Evolutionary conservation across 1,139 yeast genomes (phyloP).

Genomic region (Suhomyces guaymorum): DNA sequence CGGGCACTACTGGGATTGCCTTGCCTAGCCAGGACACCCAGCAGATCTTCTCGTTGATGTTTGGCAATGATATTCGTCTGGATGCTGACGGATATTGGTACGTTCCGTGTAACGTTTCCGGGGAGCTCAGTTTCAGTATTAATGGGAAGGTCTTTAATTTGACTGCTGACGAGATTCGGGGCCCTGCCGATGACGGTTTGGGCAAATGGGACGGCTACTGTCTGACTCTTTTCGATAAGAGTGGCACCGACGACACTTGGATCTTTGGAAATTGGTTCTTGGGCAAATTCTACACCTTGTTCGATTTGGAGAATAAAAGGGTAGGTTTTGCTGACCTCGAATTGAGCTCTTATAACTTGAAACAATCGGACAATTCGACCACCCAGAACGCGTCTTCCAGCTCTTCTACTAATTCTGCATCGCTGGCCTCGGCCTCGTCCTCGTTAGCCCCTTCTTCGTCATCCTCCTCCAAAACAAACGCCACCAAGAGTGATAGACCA

Average conservation of each 20-base stretch:
- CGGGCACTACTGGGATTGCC: constrained; percentile 66
- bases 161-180: constrained; percentile 48
- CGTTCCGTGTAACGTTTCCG: constrained; percentile 47
- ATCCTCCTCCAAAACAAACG: constrained; percentile 6
- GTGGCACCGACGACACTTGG: constrained; percentile 38
- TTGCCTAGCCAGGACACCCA: constrained; percentile 59
- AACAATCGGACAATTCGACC: constrained; percentile 3
- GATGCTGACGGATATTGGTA: constrained; percentile 62
- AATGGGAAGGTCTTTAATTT: constrained; percentile 41
- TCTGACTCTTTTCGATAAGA: constrained; percentile 67
- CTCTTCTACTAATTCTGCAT: background rate
- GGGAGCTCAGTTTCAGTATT: constrained; percentile 38
- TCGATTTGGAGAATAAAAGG: constrained; percentile 50
- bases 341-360: constrained; percentile 7
- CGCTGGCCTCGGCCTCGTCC: constrained; percentile 10
- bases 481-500: constrained; percentile 1
- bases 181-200: constrained; percentile 40
- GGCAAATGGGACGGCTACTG: constrained; percentile 50
- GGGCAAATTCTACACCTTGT: constrained; percentile 57
- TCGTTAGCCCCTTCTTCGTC: constrained; percentile 12
- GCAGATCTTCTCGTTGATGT: constrained; percentile 44
- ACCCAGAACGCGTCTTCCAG: constrained; percentile 2
- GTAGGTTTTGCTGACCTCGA: constrained; percentile 52
- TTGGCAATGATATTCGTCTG: constrained; percentile 49
- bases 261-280: constrained; percentile 65